Evolutionary conservation across 2,329 filamentous ascomycete genomes (phyloP), one percentile per base, ranked within the genome.

Genomic region (Verticillium nubilum): DNA sequence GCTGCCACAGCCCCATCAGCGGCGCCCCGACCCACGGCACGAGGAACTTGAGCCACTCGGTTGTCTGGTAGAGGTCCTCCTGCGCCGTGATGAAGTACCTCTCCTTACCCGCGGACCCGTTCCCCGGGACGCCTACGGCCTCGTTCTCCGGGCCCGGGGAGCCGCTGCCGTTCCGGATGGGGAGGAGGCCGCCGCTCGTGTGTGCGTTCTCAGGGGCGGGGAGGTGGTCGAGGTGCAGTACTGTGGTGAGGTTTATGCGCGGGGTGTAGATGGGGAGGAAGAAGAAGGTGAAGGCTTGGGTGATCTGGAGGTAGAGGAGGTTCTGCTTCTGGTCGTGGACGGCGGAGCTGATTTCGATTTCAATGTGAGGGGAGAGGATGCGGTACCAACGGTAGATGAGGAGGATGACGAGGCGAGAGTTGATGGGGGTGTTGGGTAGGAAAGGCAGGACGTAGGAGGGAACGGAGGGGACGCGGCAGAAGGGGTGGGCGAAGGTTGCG

Each of bases 301-400:
- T 83, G 62, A 95, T 82, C 35, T 83, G 83, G 56, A 92, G 81
- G 73, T 92, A 96, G 56, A 96, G 83, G n/a, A 83, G 80, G 47
- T 64, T 63, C 29, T 61, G 53, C 53, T 61, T 63, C 56, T 64
- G 61, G 58, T 64, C 62, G 54, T 63, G 61, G 50, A 63, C 62
- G 52, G 74, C 72, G 3, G 80, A 83, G 63, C 91, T 83, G 19
- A 97, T 78, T 1, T 81, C 75, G 13, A 94, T 74, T 52, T 87
- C 80, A 64, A 95, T 90, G 19, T 79, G 77, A 0, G 92, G 92
- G 62, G 87, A 91, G 69, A 96, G 78, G 64, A 94, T 89, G 68
- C 92, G 91, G 74, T 96, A 94, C 90, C 89, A 93, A 47, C 86
- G 84, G 69, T 91, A 96, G 59, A 96, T 87, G 65, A 81, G 80